Conservation (phyloP, 129 eudicot genomes). For the Kitagawia praeruptora region DNA sequence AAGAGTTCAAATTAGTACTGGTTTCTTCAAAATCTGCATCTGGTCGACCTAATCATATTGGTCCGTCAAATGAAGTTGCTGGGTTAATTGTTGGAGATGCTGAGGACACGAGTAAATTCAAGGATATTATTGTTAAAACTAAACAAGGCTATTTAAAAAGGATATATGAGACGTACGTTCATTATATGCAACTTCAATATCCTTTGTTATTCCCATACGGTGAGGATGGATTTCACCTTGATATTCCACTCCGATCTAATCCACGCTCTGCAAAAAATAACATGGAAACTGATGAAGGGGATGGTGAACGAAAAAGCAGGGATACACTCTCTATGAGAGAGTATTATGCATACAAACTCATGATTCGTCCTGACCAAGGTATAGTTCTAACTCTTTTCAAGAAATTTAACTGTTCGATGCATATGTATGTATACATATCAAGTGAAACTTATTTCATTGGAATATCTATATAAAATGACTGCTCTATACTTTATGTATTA, state of each 20-base stretch:
- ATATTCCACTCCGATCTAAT: not conserved
- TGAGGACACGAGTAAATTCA: not conserved
- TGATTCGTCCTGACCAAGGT: not conserved
- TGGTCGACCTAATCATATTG: not conserved
- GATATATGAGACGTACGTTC: not conserved
- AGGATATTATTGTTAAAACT: not conserved
- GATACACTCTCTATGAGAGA: not conserved
- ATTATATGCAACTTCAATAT: not conserved
- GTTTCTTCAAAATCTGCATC: not conserved
- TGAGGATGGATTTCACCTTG: not conserved
- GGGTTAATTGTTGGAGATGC: not conserved
- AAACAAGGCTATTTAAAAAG: not conserved
- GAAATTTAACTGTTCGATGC: too few species aligned
- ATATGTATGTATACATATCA: not conserved
- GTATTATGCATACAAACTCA: not conserved
- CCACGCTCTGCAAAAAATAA: too few species aligned
- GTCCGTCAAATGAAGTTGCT: not conserved
- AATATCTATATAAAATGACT: too few species aligned
- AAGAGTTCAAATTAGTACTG: not conserved
- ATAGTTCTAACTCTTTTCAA: too few species aligned
- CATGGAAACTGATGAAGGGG: not conserved
- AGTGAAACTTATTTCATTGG: too few species aligned
- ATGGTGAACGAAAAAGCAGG: not conserved
- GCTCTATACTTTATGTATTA: too few species aligned
- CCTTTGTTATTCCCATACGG: not conserved